Percentiles rank a stretch among this genome's conserved stretches.
Conservation (phyloP, 352 stramenopile genomes). For the Pythium volutum region DNA sequence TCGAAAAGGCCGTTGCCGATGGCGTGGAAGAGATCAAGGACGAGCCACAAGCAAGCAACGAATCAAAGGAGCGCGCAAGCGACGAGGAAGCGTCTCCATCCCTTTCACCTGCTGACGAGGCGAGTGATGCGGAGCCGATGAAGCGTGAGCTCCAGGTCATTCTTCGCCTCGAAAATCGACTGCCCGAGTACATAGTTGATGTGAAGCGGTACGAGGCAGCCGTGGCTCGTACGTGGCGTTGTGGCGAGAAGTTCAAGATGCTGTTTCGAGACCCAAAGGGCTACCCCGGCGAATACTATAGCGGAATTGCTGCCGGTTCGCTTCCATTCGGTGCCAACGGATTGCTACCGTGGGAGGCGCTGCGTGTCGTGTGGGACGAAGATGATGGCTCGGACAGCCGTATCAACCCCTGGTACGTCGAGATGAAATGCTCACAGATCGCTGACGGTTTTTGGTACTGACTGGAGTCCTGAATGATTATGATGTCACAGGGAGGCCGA, state of each 20-base stretch:
- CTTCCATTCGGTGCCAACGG: constrained; percentile 57
- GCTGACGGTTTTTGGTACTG: not conserved
- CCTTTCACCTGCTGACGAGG: not conserved
- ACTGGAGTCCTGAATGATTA: not conserved
- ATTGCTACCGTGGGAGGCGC: constrained; percentile 74
- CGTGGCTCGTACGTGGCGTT: constrained; percentile 51
- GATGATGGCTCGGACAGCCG: constrained; percentile 78
- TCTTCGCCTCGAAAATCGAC: constrained; percentile 78
- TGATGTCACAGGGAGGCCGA: constrained; percentile 22
- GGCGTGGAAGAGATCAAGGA: constrained; percentile 13
- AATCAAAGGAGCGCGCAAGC: not conserved
- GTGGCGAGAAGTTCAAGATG: constrained; percentile 74
- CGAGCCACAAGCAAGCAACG: not conserved
- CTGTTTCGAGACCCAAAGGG: constrained; percentile 72
- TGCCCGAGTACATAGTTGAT: constrained; percentile 74
- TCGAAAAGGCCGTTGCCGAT: constrained; percentile 34
- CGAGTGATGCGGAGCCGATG: not conserved
- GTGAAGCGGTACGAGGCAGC: constrained; percentile 61
- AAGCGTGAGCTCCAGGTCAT: constrained; percentile 42
- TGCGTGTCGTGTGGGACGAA: constrained; percentile 84
- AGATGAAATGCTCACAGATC: not conserved
- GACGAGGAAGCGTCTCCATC: not conserved
- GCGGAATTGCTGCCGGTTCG: constrained; percentile 57
- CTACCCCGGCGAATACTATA: constrained; percentile 69
- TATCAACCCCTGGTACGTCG: constrained; percentile 80